These are phyloP conservation scores for Yamadazyma epiphylla DNA, from an alignment of 1,139 yeast species.

Conservation along the genomic window DNA sequence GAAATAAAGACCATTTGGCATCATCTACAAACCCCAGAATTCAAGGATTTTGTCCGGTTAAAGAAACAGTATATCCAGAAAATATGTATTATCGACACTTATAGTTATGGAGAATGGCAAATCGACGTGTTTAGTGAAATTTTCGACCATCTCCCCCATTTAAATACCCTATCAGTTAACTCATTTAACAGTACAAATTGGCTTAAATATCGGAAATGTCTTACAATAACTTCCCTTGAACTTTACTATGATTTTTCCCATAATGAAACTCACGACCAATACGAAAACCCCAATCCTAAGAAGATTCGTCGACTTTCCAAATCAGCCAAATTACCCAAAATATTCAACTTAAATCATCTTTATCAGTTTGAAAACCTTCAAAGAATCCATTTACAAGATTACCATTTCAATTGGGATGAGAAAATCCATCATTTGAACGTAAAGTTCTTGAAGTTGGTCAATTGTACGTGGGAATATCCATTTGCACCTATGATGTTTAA, in stretches of 20 bases:
- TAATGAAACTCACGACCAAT: slow-evolving; percentile 16
- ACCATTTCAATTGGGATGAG: slow-evolving; percentile 32
- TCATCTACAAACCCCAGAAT: slow-evolving; percentile 16
- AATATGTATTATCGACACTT: slow-evolving; percentile 29
- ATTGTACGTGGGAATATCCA: slow-evolving; percentile 47
- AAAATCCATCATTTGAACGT: slow-evolving; percentile 5
- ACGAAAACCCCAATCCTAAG: slow-evolving; percentile 16
- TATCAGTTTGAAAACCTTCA: slow-evolving; percentile 18
- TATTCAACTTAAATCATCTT: slow-evolving; percentile 32
- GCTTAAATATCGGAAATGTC: slow-evolving; percentile 32
- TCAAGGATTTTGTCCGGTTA: slow-evolving; percentile 8
- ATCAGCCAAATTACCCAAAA: slow-evolving; percentile 19
- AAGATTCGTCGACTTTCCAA: slow-evolving; percentile 11
- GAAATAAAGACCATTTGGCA: slow-evolving; percentile 30
- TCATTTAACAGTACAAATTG: slow-evolving; percentile 38
- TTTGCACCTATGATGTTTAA: slow-evolving; percentile 34
- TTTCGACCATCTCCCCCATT: slow-evolving; percentile 18
- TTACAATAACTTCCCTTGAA: slow-evolving; percentile 17
- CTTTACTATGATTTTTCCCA: slow-evolving; percentile 24
- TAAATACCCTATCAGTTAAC: slow-evolving; percentile 24
- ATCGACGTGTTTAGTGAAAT: slow-evolving; percentile 24
- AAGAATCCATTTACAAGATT: slow-evolving; percentile 22
- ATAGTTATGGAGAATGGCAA: slow-evolving; percentile 43
- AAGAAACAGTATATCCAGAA: slow-evolving; percentile 12
- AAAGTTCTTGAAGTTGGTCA: slow-evolving; percentile 14